These are phyloP conservation scores for Epichloe festucae DNA, from an alignment of 2,329 filamentous ascomycete genomes.

Conservation along the genomic window DNA sequence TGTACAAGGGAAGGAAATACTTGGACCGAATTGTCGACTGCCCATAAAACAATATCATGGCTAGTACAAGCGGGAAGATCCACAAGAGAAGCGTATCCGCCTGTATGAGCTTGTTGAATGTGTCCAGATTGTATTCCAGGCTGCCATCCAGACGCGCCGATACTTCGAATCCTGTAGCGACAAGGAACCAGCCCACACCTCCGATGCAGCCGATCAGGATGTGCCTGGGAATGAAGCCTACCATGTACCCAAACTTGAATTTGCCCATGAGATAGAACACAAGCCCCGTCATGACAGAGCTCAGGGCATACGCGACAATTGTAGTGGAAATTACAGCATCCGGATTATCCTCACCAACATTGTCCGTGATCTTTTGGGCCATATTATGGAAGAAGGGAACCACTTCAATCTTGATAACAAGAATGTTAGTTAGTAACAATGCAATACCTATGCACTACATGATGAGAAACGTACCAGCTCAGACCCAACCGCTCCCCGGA, in stretches of 20 bases:
- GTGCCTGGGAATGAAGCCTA: constrained; percentile 92
- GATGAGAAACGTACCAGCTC: constrained; percentile 53
- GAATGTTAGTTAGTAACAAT: not conserved
- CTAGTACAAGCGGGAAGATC: constrained; percentile 65
- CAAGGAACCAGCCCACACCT: constrained; percentile 88
- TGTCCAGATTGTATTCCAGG: constrained; percentile 67
- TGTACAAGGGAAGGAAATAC: constrained; percentile 77
- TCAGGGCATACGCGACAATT: constrained; percentile 80
- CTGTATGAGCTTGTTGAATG: constrained; percentile 60
- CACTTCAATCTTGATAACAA: constrained; percentile 66
- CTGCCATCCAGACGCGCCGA: constrained; percentile 79
- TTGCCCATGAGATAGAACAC: constrained; percentile 87
- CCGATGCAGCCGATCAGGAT: constrained; percentile 96
- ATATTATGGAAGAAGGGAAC: constrained; percentile 99
- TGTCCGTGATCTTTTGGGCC: constrained; percentile 72
- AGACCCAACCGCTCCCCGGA: constrained; percentile 82
- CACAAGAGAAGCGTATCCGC: constrained; percentile 69
- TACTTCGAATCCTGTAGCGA: constrained; percentile 86
- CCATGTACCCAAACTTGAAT: constrained; percentile 79
- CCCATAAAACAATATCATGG: constrained; percentile 61
- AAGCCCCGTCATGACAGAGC: constrained; percentile 77
- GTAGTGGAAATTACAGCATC: constrained; percentile 88
- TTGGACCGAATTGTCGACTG: constrained; percentile 69
- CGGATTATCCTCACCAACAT: constrained; percentile 66
- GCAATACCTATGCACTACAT: not conserved